Evolutionary conservation across 2,329 filamentous ascomycete species (phyloP).

Genomic region (Ilyonectria sp.): DNA sequence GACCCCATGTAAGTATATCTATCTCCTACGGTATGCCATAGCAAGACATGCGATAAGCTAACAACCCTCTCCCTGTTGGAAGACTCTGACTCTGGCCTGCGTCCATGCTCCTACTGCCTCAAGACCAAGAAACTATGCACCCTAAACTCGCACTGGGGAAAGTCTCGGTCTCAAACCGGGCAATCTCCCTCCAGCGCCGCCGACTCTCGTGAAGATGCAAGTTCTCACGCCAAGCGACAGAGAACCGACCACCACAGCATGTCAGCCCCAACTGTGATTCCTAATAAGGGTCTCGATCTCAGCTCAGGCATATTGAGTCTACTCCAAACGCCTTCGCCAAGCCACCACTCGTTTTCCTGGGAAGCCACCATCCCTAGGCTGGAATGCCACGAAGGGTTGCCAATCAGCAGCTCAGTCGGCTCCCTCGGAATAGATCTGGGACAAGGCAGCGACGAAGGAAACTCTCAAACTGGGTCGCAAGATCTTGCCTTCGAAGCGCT

Average conservation of each 20-base stretch:
- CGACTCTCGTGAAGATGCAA: constrained; percentile 5
- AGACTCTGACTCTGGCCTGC: constrained; percentile 14
- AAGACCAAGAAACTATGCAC: constrained; percentile 51
- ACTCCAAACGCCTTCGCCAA: constrained; percentile 30
- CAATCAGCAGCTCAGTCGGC: constrained; percentile 4
- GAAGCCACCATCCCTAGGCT: constrained; percentile 30
- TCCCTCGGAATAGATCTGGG: constrained; percentile 12
- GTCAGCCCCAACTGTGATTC: constrained; percentile 3
- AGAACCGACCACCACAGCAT: constrained; percentile 13
- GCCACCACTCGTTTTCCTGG: constrained; percentile 29
- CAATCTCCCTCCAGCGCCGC: constrained; percentile 14
- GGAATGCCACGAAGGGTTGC: constrained; percentile 16
- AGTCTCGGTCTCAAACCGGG: constrained; percentile 11
- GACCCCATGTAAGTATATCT: constrained; percentile 11
- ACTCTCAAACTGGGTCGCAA: constrained; percentile 8
- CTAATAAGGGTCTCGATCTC: constrained; percentile 18
- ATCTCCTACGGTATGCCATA: not conserved
- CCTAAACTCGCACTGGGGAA: constrained; percentile 46
- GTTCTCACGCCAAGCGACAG: constrained; percentile 24
- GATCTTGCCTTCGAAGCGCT: constrained; percentile 20
- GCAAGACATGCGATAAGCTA: not conserved
- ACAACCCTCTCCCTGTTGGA: not conserved
- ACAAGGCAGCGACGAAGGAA: not conserved
- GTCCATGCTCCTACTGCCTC: constrained; percentile 50
- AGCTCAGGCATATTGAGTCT: constrained; percentile 24